Base-by-base conservation (phyloP, 164 flowering plant genomes). In the Paratinospora sagittata region DNA sequence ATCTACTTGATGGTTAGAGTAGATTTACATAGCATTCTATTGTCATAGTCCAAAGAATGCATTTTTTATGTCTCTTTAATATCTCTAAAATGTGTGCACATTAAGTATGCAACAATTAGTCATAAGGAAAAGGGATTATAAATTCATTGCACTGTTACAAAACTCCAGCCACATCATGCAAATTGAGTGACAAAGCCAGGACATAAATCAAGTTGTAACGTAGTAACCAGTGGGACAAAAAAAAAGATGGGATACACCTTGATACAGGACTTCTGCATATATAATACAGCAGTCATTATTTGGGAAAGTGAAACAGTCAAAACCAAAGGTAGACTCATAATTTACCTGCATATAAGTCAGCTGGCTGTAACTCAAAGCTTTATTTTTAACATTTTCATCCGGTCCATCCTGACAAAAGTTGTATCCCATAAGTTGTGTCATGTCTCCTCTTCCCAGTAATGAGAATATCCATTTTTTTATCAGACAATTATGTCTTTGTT, bases 301-400 rank as follows among this genome's bases (percentile, higher is more conserved):
- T 17, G 21, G 60, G 1, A 17, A 52, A 52, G 60, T 4, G 4
- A 52, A 41, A 41, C 65, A 69, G 61, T 17, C 12, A 16, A 6
- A 26, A 36, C 2, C 3, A 36, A 11, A 67, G n/a, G 9, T 19
- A 63, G 13, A 79, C 27, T 34, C 60, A 67, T 17, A 65, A 65
- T 8, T 34, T 71, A 95, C 99, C 96, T 96, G 99, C 95, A 93
- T 88, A 80, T 93, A 96, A 26, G 90, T 86, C 52, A 96, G 78
- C 78, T 88, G 84, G 74, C 86, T 77, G 82, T 87, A 96, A 72
- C 92, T 91, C 79, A 93, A 72, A 74, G 98, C 97, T 81, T 82
- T 88, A 41, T 75, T 83, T 81, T 78, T 89, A 39, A 96, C 98
- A 73, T 69, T 72, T 70, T 89, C 80, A 85, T 93, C 52, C 14